Evolutionary conservation across 306 rosid species (phyloP), one percentile per base, ranked within the genome.

Genomic region (Lathyrus tuberosus): DNA sequence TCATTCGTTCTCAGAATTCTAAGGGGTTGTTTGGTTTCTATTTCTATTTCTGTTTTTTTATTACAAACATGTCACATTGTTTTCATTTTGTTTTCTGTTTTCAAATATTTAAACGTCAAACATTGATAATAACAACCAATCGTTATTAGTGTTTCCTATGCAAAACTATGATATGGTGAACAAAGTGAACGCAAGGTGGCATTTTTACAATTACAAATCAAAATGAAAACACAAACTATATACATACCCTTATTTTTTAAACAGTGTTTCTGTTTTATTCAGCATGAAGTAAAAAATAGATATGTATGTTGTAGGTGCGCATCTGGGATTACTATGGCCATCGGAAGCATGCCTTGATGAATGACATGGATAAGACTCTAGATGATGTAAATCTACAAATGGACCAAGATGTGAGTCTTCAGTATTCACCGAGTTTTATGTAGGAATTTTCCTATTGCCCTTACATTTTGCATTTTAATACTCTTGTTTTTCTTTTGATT

Each of bases 381-480:
- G 97, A 94, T 81, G 98, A 94, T 83, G 98, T 89, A 70, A 94
- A 94, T 76, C 79, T 94, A 72, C 98, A 94, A 81, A 94, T 90
- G 98, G 98, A 94, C 80, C 98, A 94, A 77, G 96, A 94, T 85
- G 98, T 94, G 69, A 41, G 98, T 80, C 53, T 73, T 71, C 69
- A 41, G 98, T 80, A 48, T 73, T 71, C 69, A 57, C 64, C 59
- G 30, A 69, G 59, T 74, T 63, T 79, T 61, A 37, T 69, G 65
- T 68, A 71, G 77, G 63, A 67, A 13, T 52, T 8, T 51, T 61
- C 63, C 57, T 72, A 40, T 81, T 76, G 28, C 31, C 67, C 7
- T 57, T 61, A 8, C 33, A 38, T 43, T 46, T 69, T 66, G 33
- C 62, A 58, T 73, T 73, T 71, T 70, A 71, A 71, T 73, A 44